phyloP scores from a whole-genome alignment of 768 basidiomycete genomes.

The Lactarius sp. region DNA sequence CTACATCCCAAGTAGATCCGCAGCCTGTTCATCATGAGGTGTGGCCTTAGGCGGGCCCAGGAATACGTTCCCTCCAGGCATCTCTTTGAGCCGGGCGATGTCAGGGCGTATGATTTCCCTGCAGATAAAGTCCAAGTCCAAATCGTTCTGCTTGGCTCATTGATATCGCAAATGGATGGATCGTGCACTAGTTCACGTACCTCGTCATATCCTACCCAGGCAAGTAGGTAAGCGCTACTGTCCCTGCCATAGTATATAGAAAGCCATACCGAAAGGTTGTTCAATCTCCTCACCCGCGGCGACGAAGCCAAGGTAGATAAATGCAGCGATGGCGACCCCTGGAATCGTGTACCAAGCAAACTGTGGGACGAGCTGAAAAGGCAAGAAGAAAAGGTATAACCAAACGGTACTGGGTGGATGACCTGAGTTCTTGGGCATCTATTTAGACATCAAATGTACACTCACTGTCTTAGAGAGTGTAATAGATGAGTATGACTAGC shows the following conservation, averaged over 20 bases:
- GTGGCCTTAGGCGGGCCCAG: slow-evolving; percentile 29
- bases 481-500: neutral
- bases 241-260: neutral
- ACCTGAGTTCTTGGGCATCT: neutral
- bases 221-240: neutral
- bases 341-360: slow-evolving; percentile 64
- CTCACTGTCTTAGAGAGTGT: slow-evolving; percentile 7
- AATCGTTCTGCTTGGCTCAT: slow-evolving; percentile 47
- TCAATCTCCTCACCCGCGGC: slow-evolving; percentile 69
- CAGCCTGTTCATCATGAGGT: slow-evolving; percentile 1
- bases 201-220: slow-evolving; percentile 51
- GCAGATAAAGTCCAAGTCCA: slow-evolving; percentile 64
- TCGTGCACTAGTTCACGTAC: slow-evolving; percentile 31
- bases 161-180: neutral
- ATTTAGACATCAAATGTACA: neutral
- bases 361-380: slow-evolving; percentile 63
- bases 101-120: slow-evolving; percentile 52
- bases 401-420: slow-evolving; percentile 48
- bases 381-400: slow-evolving; percentile 72
- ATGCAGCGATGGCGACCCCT: slow-evolving; percentile 58
- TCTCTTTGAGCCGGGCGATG: slow-evolving; percentile 47
- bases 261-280: slow-evolving; percentile 54
- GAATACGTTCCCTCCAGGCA: slow-evolving; percentile 49
- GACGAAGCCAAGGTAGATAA: slow-evolving; percentile 73
- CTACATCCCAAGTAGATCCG: slow-evolving; percentile 12